Evolutionary conservation across 306 rosid genomes (phyloP), one percentile per base, ranked within the genome.

Genomic region (Cercis canadensis): DNA sequence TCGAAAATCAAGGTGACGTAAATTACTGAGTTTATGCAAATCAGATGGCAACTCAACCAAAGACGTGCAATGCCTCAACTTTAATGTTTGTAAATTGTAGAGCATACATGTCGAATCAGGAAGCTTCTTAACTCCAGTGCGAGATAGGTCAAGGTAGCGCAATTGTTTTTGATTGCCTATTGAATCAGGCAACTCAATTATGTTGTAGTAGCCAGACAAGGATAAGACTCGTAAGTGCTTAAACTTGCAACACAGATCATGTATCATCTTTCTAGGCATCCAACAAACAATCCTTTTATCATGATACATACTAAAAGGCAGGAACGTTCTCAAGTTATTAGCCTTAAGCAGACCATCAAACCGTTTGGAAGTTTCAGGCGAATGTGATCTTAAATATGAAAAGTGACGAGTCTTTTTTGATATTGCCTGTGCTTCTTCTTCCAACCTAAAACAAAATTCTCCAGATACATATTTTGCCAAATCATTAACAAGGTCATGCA

Each of bases 401-500:
- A 65, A 19, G 34, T 83, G 80, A 5, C 77, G 71, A 5, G 70
- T 59, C 70, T 7, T 62, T 2, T 17, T 5, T 5, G 31, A 1
- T 6, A 65, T 12, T 13, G 5, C 16, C 1, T 31, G 2, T 11
- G 0, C 14, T 3, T 18, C 11, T 13, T 41, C 55, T 8, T 29
- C 65, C 1, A 65, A 1, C 3, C 47, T n/a, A 1, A 67, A 41
- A 1, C 75, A 75, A 12, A 58, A 53, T 12, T 45, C 18, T 5
- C 61, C 36, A 6, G 34, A 45, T 16, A 71, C 64, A 53, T 5
- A 65, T 6, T 24, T 11, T 12, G 80, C 85, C 15, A 83, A 53
- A 47, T 65, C 87, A 47, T 67, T 45, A 5, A 83, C 8, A 4
- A 83, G 78, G 13, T 76, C 85, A 70, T 83, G 88, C 83, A 80